phyloP scores from a whole-genome alignment of 2,329 filamentous ascomycete genomes.

The Nemania bipapillata region DNA sequence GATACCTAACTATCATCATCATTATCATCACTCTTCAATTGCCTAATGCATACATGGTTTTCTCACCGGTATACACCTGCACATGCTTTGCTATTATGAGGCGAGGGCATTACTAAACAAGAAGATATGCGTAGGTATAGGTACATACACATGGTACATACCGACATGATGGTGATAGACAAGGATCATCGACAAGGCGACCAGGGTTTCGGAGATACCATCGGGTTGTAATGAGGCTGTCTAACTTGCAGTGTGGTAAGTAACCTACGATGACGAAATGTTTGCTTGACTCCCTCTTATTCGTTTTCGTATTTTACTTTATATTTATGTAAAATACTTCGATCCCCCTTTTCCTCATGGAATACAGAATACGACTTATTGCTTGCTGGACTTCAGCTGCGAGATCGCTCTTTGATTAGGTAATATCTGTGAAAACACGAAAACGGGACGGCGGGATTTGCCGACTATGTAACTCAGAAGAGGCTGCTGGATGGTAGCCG shows the following conservation, averaged over 20 bases:
- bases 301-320: conserved; percentile 38
- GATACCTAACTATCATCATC: not conserved
- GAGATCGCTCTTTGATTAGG: not conserved
- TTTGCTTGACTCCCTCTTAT: conserved; percentile 24
- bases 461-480: not conserved
- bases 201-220: conserved; percentile 21
- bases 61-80: not conserved
- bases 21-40: not conserved
- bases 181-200: conserved; percentile 4
- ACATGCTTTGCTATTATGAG: not conserved
- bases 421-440: not conserved
- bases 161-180: conserved; percentile 20
- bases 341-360: not conserved
- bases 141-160: not conserved
- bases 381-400: not conserved
- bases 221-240: not conserved
- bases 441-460: not conserved
- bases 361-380: not conserved
- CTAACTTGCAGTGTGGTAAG: not conserved
- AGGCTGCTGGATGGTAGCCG: not conserved
- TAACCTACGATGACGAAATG: not conserved
- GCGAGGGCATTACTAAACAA: not conserved
- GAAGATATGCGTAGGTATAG: not conserved
- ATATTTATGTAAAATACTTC: not conserved
- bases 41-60: not conserved